phyloP scores from a whole-genome alignment of 1,284 basidiomycete genomes.

The Puccinia novopanici region DNA sequence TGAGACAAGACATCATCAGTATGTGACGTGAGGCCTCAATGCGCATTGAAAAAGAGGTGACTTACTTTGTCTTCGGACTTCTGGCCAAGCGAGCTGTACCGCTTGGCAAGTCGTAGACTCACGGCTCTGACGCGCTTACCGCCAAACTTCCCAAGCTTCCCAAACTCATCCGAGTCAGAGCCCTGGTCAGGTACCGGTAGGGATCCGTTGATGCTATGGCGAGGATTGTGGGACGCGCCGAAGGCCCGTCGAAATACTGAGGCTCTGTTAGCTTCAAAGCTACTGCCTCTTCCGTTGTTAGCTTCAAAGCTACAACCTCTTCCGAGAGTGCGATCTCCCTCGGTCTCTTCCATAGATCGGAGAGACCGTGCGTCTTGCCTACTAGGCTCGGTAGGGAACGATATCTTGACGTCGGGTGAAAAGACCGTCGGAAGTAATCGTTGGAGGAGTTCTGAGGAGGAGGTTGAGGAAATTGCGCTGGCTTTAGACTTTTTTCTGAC shows the following conservation, averaged over 20 bases:
- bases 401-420: slow-evolving; percentile 31
- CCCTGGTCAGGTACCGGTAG: background rate
- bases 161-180: slow-evolving; percentile 40
- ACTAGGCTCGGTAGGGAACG: slow-evolving; percentile 29
- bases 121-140: slow-evolving; percentile 47
- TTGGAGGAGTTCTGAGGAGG: slow-evolving; percentile 5
- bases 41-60: too few species aligned
- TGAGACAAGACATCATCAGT: background rate
- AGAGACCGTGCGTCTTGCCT: slow-evolving; percentile 20
- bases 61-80: slow-evolving; percentile 37
- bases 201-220: slow-evolving; percentile 30
- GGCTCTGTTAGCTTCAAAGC: slow-evolving; percentile 21
- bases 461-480: background rate
- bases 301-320: too few species aligned
- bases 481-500: background rate
- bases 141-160: slow-evolving; percentile 32
- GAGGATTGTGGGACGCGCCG: slow-evolving; percentile 13
- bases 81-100: slow-evolving; percentile 37
- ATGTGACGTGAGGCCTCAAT: background rate
- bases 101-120: slow-evolving; percentile 41
- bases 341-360: slow-evolving; percentile 18
- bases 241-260: slow-evolving; percentile 40
- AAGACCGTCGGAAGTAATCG: slow-evolving; percentile 29
- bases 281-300: background rate
- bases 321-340: background rate